Conservation (phyloP, 2,329 filamentous ascomycete species). For the Escovopsis sp. region DNA sequence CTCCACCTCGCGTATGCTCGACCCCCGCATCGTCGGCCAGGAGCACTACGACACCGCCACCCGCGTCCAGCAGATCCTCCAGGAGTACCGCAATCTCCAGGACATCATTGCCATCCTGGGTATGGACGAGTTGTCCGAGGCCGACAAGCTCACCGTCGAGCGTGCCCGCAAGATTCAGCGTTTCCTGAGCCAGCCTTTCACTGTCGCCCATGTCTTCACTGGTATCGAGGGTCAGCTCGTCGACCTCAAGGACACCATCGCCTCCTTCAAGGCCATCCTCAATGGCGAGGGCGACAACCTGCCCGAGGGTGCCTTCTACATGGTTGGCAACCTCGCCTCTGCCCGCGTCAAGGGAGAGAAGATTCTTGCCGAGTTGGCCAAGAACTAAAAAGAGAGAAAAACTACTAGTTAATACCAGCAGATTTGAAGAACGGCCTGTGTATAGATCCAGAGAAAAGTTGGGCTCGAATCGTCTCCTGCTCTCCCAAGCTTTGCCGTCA, state of each 20-base stretch:
- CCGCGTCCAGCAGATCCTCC: constrained; percentile 96
- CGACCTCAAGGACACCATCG: constrained; percentile 96
- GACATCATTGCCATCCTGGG: constrained; percentile 99
- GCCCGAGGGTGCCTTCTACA: constrained; percentile 90
- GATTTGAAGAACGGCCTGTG: constrained; percentile 29
- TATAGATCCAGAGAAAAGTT: constrained; percentile 40
- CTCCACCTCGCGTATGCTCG: constrained; percentile 98
- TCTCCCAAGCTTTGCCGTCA: constrained; percentile 35
- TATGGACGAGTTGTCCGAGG: constrained; percentile 99
- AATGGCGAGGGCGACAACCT: constrained; percentile 89
- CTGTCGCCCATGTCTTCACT: constrained; percentile 70
- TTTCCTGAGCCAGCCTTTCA: constrained; percentile 99
- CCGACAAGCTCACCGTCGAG: constrained; percentile 99
- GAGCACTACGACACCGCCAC: constrained; percentile 95
- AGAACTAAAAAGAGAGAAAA: constrained; percentile 28
- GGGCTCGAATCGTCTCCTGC: constrained; percentile 31
- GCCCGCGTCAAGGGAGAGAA: constrained; percentile 97
- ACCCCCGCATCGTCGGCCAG: constrained; percentile 94
- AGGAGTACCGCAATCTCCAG: constrained; percentile 99
- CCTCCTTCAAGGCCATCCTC: constrained; percentile 94
- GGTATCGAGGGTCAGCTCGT: constrained; percentile 93
- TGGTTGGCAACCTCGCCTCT: constrained; percentile 91
- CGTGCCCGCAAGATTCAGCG: constrained; percentile 99
- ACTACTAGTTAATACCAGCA: constrained; percentile 22
- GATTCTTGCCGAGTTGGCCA: constrained; percentile 91